Evolutionary conservation across 2,329 filamentous ascomycete genomes (phyloP).

Genomic region (Diaporthe sp.): DNA sequence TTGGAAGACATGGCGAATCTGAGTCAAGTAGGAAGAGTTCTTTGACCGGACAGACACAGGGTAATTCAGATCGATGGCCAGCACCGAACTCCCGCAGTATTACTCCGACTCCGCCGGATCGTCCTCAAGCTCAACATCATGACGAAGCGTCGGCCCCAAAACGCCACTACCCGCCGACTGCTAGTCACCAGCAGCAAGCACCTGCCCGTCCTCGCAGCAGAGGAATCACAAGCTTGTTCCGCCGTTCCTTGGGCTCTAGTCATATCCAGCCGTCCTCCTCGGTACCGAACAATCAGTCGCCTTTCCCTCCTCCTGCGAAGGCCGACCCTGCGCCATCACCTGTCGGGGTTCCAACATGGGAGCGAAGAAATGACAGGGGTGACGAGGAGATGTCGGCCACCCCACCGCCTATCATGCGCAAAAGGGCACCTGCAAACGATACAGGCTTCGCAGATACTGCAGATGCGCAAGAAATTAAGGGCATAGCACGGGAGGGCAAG

Average conservation of each 20-base stretch:
- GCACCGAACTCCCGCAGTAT: neutral
- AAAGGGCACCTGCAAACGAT: neutral
- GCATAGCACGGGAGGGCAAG: neutral
- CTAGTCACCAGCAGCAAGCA: constrained; percentile 50
- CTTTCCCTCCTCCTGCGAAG: constrained; percentile 32
- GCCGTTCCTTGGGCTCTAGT: constrained; percentile 37
- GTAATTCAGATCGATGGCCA: constrained; percentile 23
- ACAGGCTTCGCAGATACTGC: neutral
- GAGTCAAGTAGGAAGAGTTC: constrained; percentile 40
- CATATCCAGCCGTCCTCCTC: constrained; percentile 34
- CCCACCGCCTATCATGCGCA: constrained; percentile 40
- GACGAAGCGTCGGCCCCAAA: constrained; percentile 47
- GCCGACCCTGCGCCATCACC: neutral
- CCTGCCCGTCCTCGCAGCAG: constrained; percentile 37
- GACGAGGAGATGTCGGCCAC: constrained; percentile 38
- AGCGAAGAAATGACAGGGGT: constrained; percentile 20
- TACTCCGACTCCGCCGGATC: constrained; percentile 41
- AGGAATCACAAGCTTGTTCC: constrained; percentile 38
- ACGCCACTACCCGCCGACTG: constrained; percentile 42
- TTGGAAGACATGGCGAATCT: constrained; percentile 44
- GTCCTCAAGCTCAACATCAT: constrained; percentile 47
- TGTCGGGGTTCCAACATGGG: constrained; percentile 37
- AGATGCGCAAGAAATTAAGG: neutral
- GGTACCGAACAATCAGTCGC: constrained; percentile 29
- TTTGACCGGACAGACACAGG: constrained; percentile 6